Evolutionary conservation across 495 filamentous ascomycete genomes (phyloP).

Genomic region (Tuber magnatum): DNA sequence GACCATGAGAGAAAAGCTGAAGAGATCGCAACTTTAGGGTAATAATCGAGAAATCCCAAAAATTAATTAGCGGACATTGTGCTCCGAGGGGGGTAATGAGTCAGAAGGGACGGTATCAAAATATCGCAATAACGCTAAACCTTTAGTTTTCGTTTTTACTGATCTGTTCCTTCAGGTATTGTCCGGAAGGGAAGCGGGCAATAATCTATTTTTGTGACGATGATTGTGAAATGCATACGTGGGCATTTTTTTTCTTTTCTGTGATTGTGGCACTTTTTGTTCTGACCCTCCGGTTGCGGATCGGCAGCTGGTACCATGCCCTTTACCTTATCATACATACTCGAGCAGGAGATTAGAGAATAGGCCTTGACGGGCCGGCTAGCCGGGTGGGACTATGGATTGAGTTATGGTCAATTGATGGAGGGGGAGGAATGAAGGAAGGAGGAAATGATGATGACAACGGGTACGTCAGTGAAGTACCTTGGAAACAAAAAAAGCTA

Average conservation of each 20-base stretch:
- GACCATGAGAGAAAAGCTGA: too few relatives aligned
- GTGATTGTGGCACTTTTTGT: neutral
- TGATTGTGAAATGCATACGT: conserved; percentile 4
- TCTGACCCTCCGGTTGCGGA: neutral
- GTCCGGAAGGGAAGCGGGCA: neutral
- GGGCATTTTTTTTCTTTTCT: neutral
- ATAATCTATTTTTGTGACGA: neutral
- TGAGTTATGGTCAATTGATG: neutral
- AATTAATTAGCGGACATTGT: too few relatives aligned
- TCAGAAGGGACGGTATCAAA: neutral
- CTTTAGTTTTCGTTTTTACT: neutral
- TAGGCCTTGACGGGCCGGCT: neutral
- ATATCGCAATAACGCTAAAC: neutral
- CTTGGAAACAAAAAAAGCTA: neutral
- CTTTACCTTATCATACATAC: neutral
- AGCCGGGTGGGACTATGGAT: neutral
- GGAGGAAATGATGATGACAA: conserved; percentile 1
- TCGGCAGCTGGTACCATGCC: neutral
- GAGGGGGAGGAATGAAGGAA: neutral
- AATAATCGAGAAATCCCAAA: too few relatives aligned
- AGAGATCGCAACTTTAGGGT: too few relatives aligned
- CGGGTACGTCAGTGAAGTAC: neutral
- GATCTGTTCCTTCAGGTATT: neutral
- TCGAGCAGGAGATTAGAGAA: neutral
- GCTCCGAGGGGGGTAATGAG: neutral